These are phyloP conservation scores for Lanzia echinophila DNA, from an alignment of 2,329 filamentous ascomycete species.

Conservation along the genomic window DNA sequence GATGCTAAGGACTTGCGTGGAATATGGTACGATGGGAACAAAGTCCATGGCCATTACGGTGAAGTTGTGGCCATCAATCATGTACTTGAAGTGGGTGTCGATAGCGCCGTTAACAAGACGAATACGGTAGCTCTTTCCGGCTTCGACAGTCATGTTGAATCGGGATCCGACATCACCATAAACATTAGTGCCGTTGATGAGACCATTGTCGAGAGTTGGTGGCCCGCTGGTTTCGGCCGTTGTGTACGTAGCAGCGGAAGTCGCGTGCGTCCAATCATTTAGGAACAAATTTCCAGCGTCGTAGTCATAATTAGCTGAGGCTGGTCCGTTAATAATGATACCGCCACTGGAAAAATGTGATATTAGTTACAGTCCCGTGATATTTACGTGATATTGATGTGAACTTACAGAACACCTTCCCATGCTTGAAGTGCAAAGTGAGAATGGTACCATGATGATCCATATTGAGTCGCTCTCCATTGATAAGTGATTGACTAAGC, in stretches of 20 bases:
- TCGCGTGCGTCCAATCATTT: constrained; percentile 28
- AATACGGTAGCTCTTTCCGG: constrained; percentile 38
- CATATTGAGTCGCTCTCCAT: constrained; percentile 26
- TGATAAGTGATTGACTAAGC: constrained; percentile 11
- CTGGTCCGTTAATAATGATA: constrained; percentile 55
- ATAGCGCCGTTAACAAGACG: constrained; percentile 41
- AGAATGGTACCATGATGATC: constrained; percentile 53
- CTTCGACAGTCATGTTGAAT: constrained; percentile 30
- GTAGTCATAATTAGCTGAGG: constrained; percentile 51
- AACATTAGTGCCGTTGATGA: constrained; percentile 23
- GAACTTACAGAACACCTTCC: constrained; percentile 53
- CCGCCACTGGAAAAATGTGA: no score
- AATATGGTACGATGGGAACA: constrained; percentile 31
- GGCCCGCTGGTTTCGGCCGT: constrained; percentile 16
- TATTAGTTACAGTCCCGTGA: no score
- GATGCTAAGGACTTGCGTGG: constrained; percentile 44
- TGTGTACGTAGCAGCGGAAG: constrained; percentile 18
- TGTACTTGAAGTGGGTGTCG: constrained; percentile 37
- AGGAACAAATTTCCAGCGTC: constrained; percentile 48
- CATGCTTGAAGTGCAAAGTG: constrained; percentile 45
- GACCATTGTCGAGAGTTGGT: constrained; percentile 27
- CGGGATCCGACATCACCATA: constrained; percentile 8
- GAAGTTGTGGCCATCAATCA: constrained; percentile 43
- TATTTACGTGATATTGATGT: no score
- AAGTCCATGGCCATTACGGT: constrained; percentile 59